A percentile compares a stretch with the other conserved stretches of the same genome.
These are phyloP conservation scores for Filobasidium uniguttulatum DNA, from an alignment of 1,284 basidiomycete species.

Conservation along the genomic window DNA sequence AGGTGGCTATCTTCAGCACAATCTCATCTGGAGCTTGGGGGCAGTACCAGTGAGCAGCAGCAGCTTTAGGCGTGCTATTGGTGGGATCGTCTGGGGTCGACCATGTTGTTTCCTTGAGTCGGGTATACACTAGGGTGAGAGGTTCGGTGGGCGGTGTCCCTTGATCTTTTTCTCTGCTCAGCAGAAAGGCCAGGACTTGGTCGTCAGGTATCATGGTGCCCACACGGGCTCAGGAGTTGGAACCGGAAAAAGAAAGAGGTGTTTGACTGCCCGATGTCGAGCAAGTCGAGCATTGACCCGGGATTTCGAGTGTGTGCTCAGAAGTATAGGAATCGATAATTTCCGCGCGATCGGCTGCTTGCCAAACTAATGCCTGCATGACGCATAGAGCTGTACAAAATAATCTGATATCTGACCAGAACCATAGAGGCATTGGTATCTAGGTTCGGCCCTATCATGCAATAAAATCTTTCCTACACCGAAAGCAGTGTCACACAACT, in stretches of 20 bases:
- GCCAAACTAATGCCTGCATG: too few relatives aligned
- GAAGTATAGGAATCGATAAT: too few relatives aligned
- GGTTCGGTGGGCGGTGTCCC: conserved; percentile 39
- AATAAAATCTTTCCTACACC: too few relatives aligned
- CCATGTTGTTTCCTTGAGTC: conserved; percentile 35
- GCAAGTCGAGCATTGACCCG: too few relatives aligned
- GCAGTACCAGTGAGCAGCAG: conserved; percentile 29
- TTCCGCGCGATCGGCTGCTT: too few relatives aligned
- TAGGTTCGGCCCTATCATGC: too few relatives aligned
- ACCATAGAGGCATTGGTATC: too few relatives aligned
- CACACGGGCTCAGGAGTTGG: background rate
- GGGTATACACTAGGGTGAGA: conserved; percentile 45
- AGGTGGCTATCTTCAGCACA: conserved; percentile 47
- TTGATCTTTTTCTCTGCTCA: conserved; percentile 14
- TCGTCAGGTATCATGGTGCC: background rate
- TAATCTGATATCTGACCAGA: too few relatives aligned
- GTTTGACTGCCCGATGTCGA: too few relatives aligned
- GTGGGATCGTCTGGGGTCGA: conserved; percentile 1
- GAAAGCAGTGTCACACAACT: too few relatives aligned
- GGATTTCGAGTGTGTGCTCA: too few relatives aligned
- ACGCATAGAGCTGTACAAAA: too few relatives aligned
- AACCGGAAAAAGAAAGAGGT: background rate
- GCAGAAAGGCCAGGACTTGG: conserved; percentile 27
- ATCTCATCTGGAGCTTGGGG: conserved; percentile 16
- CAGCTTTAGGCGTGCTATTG: conserved; percentile 1